phyloP scores from a whole-genome alignment of 2,329 filamentous ascomycete species.

The Shiraia bambusicola region DNA sequence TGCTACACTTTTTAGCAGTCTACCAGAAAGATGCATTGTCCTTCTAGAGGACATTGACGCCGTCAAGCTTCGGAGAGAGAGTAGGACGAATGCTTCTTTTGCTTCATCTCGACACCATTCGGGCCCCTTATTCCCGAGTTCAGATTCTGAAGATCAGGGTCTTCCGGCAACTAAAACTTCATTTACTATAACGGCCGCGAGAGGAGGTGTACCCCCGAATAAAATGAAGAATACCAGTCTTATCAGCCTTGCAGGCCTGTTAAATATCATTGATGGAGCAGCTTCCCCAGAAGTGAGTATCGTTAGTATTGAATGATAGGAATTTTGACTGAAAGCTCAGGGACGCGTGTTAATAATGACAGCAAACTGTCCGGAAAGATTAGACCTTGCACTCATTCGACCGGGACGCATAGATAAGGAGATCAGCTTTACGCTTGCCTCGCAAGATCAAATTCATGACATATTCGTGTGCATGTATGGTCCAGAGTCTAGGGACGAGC shows the following conservation, averaged over 20 bases:
- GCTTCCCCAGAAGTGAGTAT: conserved; percentile 63
- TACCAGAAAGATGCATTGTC: conserved; percentile 50
- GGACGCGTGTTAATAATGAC: conserved; percentile 31
- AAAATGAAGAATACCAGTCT: conserved; percentile 33
- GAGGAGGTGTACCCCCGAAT: conserved; percentile 6
- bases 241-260: conserved; percentile 74
- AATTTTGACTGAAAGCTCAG: not conserved
- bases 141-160: conserved; percentile 16
- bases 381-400: conserved; percentile 59
- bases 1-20: conserved; percentile 46
- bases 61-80: conserved; percentile 46
- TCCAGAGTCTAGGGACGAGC: not conserved
- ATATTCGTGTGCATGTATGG: conserved; percentile 27
- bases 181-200: too few relatives aligned
- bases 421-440: conserved; percentile 21
- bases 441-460: conserved; percentile 6
- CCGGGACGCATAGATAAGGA: conserved; percentile 61
- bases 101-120: too few relatives aligned
- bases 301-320: not conserved
- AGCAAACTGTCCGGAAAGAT: conserved; percentile 23
- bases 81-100: conserved; percentile 13
- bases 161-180: too few relatives aligned
- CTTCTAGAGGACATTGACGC: conserved; percentile 52
- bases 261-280: conserved; percentile 83
- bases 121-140: too few relatives aligned